Conservation (phyloP, 345 rosid genomes). For the Erodium maritimum region DNA sequence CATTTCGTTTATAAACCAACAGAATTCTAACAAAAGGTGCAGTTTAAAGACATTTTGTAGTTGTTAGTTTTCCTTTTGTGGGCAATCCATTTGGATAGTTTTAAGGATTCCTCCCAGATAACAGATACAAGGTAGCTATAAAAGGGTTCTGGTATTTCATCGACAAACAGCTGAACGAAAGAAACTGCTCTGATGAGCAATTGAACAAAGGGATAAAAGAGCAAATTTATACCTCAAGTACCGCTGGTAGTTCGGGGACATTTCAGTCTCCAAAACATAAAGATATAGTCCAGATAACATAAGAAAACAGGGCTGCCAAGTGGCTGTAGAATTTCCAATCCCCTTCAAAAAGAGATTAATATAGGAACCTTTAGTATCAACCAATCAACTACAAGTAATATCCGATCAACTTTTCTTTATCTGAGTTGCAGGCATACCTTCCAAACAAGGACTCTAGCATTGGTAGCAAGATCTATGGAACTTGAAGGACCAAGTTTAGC, state of each 20-base stretch:
- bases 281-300: slow-evolving; percentile 77
- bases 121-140: not conserved
- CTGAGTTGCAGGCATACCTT: slow-evolving; percentile 35
- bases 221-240: slow-evolving; percentile 51
- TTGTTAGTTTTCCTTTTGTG: too few species aligned
- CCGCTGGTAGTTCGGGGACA: slow-evolving; percentile 68
- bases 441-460: slow-evolving; percentile 91
- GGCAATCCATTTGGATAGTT: too few species aligned
- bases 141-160: not conserved
- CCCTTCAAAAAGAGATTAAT: slow-evolving; percentile 40
- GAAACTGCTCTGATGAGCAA: not conserved
- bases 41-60: too few species aligned
- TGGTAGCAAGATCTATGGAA: slow-evolving; percentile 54
- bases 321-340: slow-evolving; percentile 82
- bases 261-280: slow-evolving; percentile 71
- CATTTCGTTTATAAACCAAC: too few species aligned
- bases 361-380: slow-evolving; percentile 6
- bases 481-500: slow-evolving; percentile 50
- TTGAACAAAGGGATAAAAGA: too few species aligned
- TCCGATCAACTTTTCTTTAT: slow-evolving; percentile 9
- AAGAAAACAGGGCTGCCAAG: slow-evolving; percentile 89
- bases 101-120: too few species aligned
- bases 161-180: not conserved
- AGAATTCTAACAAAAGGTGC: too few species aligned
- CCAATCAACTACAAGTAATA: slow-evolving; percentile 8